Conservation (phyloP, 768 basidiomycete genomes). For the Exsudoporus frostii region DNA sequence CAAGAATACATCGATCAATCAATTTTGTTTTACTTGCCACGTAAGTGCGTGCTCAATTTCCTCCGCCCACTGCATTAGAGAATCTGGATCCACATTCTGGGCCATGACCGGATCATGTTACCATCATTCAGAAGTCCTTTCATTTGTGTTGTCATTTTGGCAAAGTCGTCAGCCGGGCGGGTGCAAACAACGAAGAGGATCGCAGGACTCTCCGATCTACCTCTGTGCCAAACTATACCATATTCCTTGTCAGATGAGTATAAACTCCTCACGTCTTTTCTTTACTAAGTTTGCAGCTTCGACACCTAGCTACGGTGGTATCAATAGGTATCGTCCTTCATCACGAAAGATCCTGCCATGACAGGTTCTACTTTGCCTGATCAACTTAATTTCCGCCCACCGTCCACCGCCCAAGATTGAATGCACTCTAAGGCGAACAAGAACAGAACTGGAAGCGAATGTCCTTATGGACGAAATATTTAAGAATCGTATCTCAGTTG, state of each 20-base stretch:
- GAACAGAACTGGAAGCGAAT: not conserved
- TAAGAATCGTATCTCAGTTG: not conserved
- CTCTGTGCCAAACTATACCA: not conserved
- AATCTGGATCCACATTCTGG: not conserved
- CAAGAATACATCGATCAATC: not conserved
- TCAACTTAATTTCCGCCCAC: not conserved
- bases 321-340: not conserved
- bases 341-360: not conserved
- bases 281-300: too few species aligned
- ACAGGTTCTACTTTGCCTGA: not conserved
- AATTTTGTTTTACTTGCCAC: not conserved
- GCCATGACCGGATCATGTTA: too few species aligned
- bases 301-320: not conserved
- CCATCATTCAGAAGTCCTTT: not conserved
- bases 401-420: not conserved
- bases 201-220: too few species aligned
- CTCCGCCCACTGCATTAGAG: not conserved
- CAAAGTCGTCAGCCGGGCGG: not conserved
- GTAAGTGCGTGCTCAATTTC: not conserved
- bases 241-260: not conserved
- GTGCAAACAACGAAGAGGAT: not conserved
- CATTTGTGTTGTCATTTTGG: too few species aligned
- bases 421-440: not conserved
- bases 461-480: not conserved
- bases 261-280: not conserved